Conservation (phyloP, 1,284 basidiomycete species). For the Earliella scabrosa region DNA sequence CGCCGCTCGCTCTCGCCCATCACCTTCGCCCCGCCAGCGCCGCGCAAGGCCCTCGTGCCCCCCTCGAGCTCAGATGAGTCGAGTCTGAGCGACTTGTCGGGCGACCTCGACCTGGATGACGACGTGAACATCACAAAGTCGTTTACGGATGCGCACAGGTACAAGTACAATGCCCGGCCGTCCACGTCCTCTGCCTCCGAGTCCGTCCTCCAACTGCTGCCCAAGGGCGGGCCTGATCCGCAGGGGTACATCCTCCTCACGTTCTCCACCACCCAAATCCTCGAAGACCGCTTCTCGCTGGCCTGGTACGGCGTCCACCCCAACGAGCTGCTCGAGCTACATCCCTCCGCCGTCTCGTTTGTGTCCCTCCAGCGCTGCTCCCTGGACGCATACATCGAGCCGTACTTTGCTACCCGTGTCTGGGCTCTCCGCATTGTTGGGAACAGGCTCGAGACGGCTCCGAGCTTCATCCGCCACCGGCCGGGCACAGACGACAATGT, state of each 20-base stretch:
- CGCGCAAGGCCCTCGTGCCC: slow-evolving; percentile 7
- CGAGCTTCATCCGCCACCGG: slow-evolving; percentile 20
- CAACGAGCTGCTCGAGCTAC: slow-evolving; percentile 70
- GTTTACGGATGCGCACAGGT: slow-evolving; percentile 20
- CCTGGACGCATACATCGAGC: slow-evolving; percentile 56
- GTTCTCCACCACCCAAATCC: slow-evolving; percentile 66
- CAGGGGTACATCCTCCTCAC: slow-evolving; percentile 50
- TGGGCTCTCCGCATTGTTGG: slow-evolving; percentile 54
- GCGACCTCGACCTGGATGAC: slow-evolving; percentile 8
- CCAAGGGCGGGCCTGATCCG: slow-evolving; percentile 8
- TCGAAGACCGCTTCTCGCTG: slow-evolving; percentile 65
- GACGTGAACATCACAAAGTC: slow-evolving; percentile 16
- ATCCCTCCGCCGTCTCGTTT: slow-evolving; percentile 43
- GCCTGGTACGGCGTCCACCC: slow-evolving; percentile 60
- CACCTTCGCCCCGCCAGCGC: slow-evolving; percentile 49
- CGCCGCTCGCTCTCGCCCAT: slow-evolving; percentile 58
- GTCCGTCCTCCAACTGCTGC: slow-evolving; percentile 10
- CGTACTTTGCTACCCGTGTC: slow-evolving; percentile 71
- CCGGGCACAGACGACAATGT: slow-evolving; percentile 16
- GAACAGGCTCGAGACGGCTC: slow-evolving; percentile 21
- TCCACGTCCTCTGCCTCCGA: slow-evolving; percentile 22
- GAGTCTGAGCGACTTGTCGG: background rate
- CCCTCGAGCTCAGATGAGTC: slow-evolving; percentile 4
- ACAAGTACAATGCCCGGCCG: slow-evolving; percentile 23
- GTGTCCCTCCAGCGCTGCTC: slow-evolving; percentile 47